A percentile compares a stretch with the other conserved stretches of the same genome.
Conservation (phyloP, 345 rosid species). For the Fremontodendron californicum region DNA sequence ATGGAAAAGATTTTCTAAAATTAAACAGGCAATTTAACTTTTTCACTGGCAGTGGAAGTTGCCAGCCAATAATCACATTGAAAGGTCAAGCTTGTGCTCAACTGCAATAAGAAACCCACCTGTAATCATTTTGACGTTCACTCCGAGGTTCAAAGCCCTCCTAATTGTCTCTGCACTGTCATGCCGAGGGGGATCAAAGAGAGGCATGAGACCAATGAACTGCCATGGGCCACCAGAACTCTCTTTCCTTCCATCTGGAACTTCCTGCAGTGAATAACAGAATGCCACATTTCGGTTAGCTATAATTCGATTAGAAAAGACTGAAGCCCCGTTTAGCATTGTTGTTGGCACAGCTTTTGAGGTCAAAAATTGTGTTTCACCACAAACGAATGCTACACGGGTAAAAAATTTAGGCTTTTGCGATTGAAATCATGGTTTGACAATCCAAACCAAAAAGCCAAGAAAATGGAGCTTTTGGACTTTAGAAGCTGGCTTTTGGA, state of each 20-base stretch:
- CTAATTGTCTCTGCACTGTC: conserved; percentile 97
- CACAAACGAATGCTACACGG: too few species aligned
- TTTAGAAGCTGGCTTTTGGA: too few species aligned
- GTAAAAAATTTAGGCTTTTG: too few species aligned
- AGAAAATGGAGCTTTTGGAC: too few species aligned
- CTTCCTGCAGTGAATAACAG: conserved; percentile 56
- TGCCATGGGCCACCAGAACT: conserved; percentile 98
- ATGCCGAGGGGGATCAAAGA: conserved; percentile 98
- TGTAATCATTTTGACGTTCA: conserved; percentile 97
- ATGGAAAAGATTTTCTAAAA: background rate
- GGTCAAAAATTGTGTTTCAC: too few species aligned
- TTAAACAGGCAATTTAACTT: too few species aligned
- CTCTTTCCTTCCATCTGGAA: conserved; percentile 84
- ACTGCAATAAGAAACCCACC: conserved; percentile 38
- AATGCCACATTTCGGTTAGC: background rate
- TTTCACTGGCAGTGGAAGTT: background rate
- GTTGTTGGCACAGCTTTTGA: too few species aligned
- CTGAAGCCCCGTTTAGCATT: too few species aligned
- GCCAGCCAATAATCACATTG: background rate
- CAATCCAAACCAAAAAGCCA: too few species aligned
- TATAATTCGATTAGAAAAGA: background rate
- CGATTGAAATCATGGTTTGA: too few species aligned
- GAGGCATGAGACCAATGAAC: conserved; percentile 95
- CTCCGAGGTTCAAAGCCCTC: conserved; percentile 93
- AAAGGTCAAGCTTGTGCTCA: conserved; percentile 3